Evolutionary conservation across 352 stramenopile genomes (phyloP), one percentile per base, ranked within the genome.

Genomic region (Phytophthora pini): DNA sequence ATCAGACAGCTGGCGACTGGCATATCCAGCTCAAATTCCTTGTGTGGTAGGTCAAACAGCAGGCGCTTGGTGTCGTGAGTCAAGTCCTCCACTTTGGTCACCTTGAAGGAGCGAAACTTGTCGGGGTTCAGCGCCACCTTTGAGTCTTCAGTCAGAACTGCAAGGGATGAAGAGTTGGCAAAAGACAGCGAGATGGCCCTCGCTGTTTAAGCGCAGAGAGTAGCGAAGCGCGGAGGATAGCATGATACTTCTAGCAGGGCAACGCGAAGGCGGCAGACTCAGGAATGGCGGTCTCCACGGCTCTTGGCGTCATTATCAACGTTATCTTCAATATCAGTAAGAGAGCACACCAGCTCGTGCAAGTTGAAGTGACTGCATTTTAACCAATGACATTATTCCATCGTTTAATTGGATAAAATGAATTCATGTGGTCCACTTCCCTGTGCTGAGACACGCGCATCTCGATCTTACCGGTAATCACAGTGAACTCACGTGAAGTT

Each of bases 381-480:
- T 10, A 36, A 36, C 31, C 31, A 36, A 36, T 36, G 6, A 12
- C 31, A 36, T 36, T 36, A 1, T 12, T 4, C 31, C 31, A 36
- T 36, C 7, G 11, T 36, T 11, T 8, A 13, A 36, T 36, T 36
- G 31, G 31, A 36, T 36, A 36, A 36, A 36, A 36, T 13, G 8
- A 36, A 36, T 36, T 36, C 11, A 36, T 36, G 31, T 36, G 31
- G 31, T 12, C 31, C 31, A 36, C 31, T 36, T 36, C 31, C 2
- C 7, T 32, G 5, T 32, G 5, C 29, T 32, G 20, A 47, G 41
- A 47, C 41, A 47, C 41, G 41, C 41, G 24, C 7, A 47, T 49
- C 43, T 49, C 43, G 43, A 48, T 48, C 43, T 48, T 48, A 31
- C 20, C 41, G 41, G 41, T 48, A 31, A 15, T 17, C 22, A 36